Conservation (phyloP, 345 rosid genomes). For the Arabidopsis suecica region DNA sequence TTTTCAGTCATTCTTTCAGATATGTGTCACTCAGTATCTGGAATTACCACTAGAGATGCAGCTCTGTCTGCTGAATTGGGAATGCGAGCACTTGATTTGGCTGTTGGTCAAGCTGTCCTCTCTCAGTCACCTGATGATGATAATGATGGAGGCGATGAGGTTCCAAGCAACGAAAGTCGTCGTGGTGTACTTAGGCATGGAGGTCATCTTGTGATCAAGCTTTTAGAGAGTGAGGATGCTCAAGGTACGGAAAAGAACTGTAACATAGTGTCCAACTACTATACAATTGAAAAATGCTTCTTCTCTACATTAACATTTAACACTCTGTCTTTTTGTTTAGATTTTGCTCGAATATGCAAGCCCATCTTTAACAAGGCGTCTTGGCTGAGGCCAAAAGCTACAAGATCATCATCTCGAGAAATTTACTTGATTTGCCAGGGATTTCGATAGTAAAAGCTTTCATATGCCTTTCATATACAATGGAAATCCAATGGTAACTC, state of each 20-base stretch:
- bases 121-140: conserved; percentile 42
- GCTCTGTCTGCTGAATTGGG: conserved; percentile 86
- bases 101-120: conserved; percentile 65
- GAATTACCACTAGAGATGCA: conserved; percentile 78
- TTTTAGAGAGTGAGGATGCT: conserved; percentile 87
- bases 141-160: conserved; percentile 22
- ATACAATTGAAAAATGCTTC: background rate
- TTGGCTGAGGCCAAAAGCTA: conserved; percentile 95
- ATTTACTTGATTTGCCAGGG: conserved; percentile 88
- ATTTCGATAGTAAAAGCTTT: conserved; percentile 46
- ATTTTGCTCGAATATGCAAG: conserved; percentile 71
- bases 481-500: conserved; percentile 11
- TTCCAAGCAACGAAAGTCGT: conserved; percentile 38
- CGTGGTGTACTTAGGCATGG: conserved; percentile 62
- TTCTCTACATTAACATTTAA: background rate
- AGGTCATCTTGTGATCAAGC: conserved; percentile 88
- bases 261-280: background rate
- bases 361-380: conserved; percentile 82
- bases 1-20: conserved; percentile 87
- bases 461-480: conserved; percentile 9
- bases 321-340: conserved; percentile 49
- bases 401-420: conserved; percentile 92
- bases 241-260: conserved; percentile 55
- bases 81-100: conserved; percentile 85
- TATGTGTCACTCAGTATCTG: conserved; percentile 92